Evolutionary conservation across 179 eudicot species (phyloP), one percentile per base, ranked within the genome.

Genomic region (Spinacia oleracea): DNA sequence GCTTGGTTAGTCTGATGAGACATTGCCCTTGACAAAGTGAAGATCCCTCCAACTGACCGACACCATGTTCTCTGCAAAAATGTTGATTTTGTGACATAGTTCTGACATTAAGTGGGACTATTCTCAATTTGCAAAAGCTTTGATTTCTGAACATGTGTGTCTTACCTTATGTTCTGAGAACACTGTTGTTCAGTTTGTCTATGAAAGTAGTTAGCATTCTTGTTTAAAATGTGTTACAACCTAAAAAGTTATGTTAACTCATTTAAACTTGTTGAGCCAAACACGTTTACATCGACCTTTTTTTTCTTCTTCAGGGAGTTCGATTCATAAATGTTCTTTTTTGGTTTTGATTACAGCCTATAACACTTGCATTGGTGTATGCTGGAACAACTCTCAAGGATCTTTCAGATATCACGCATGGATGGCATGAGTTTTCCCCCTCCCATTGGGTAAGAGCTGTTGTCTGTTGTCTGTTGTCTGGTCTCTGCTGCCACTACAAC

Each of bases 331-430:
- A 18, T 56, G 18, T 66, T 35, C 31, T 31, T 50, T 62, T 72
- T 50, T 50, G 68, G 31, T 79, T 72, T 79, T 78, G 65, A 75
- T 74, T 80, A 74, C 91, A 95, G 98, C 98, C 98, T 76, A 91
- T 93, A 66, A 95, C 98, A 60, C 73, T 95, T 86, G 95, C 88
- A 5, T 85, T 95, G 79, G 97, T 95, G 25, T 95, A 93, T 86
- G 91, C 79, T 76, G 98, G 98, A 78, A 95, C 98, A 74, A 95
- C 98, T 66, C 80, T 95, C 23, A 91, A 95, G 86, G 97, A 95
- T 84, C 88, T 95, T 80, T 91, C 93, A 25, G 98, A 95, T 84
- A 88, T 95, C 65, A 91, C 97, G 45, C 95, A 95, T 85, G 97
- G 97, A 78, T 91, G 96, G 96, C 84, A 79, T 71, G 91, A 90